These are phyloP conservation scores for Blastobotrys petasosporus DNA, from an alignment of 1,139 yeast genomes.

Conservation along the genomic window DNA sequence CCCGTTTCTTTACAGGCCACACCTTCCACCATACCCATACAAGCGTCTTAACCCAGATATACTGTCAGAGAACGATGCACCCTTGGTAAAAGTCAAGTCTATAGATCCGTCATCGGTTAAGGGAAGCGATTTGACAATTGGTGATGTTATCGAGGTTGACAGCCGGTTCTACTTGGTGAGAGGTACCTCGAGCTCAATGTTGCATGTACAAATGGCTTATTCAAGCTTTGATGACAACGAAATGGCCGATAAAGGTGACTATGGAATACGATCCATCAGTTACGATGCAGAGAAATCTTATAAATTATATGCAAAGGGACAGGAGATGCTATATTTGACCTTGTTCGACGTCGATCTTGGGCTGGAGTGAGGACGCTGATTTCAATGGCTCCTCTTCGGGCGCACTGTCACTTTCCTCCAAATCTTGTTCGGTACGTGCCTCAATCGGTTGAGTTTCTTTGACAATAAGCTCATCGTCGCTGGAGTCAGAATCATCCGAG, in stretches of 20 bases:
- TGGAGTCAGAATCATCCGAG: neutral
- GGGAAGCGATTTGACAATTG: neutral
- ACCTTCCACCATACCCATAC: slow-evolving; percentile 13
- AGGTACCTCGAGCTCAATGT: too few species aligned
- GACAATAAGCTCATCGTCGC: neutral
- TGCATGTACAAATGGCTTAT: slow-evolving; percentile 5
- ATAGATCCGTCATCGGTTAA: too few species aligned
- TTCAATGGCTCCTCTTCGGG: slow-evolving; percentile 8
- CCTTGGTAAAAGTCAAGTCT: slow-evolving; percentile 7
- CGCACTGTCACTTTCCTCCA: slow-evolving; percentile 9
- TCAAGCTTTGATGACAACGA: slow-evolving; percentile 2
- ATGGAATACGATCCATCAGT: slow-evolving; percentile 12
- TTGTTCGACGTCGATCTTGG: slow-evolving; percentile 10
- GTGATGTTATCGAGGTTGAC: slow-evolving; percentile 5
- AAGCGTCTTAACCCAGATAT: neutral
- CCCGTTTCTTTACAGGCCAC: slow-evolving; percentile 12
- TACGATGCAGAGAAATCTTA: slow-evolving; percentile 2
- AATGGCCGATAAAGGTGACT: slow-evolving; percentile 7
- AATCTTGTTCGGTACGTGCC: neutral
- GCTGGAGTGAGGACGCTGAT: slow-evolving; percentile 4
- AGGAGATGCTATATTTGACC: slow-evolving; percentile 9
- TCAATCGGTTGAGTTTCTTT: neutral
- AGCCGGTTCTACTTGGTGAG: slow-evolving; percentile 1
- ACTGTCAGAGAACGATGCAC: slow-evolving; percentile 3
- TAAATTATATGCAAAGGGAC: neutral